Evolutionary conservation across 2,329 filamentous ascomycete genomes (phyloP).

Genomic region (Daldinia sp.): DNA sequence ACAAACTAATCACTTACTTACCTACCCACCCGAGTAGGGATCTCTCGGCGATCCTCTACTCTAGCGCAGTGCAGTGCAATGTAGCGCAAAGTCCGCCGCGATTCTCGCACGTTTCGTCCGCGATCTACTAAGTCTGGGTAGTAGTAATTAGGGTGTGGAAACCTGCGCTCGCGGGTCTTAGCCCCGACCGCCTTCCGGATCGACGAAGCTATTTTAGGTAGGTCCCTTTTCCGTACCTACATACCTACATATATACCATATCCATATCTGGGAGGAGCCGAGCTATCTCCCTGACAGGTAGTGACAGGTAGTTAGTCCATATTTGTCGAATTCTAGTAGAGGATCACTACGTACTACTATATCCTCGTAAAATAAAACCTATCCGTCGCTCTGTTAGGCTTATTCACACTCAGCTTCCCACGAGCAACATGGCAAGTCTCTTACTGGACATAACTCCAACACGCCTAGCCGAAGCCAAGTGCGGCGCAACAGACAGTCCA

Average conservation of each 20-base stretch:
- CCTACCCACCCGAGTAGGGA: neutral
- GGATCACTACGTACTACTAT: neutral
- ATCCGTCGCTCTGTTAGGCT: neutral
- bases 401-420: neutral
- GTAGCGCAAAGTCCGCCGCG: neutral
- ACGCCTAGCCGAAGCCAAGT: conserved; percentile 14
- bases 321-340: neutral
- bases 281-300: neutral
- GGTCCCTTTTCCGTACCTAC: neutral
- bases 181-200: conserved; percentile 4
- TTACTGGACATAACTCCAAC: neutral
- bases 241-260: neutral
- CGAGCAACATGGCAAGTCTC: neutral
- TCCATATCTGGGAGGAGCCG: neutral
- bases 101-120: neutral
- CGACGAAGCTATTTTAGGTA: conserved; percentile 15
- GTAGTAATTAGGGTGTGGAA: neutral
- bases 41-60: conserved; percentile 6
- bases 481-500: neutral
- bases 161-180: no score
- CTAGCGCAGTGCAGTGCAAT: no score
- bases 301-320: neutral
- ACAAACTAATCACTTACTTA: neutral
- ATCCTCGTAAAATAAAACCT: neutral
- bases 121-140: neutral